Conservation (phyloP, 2,329 filamentous ascomycete genomes). For the Ambrosiella beaveri region DNA sequence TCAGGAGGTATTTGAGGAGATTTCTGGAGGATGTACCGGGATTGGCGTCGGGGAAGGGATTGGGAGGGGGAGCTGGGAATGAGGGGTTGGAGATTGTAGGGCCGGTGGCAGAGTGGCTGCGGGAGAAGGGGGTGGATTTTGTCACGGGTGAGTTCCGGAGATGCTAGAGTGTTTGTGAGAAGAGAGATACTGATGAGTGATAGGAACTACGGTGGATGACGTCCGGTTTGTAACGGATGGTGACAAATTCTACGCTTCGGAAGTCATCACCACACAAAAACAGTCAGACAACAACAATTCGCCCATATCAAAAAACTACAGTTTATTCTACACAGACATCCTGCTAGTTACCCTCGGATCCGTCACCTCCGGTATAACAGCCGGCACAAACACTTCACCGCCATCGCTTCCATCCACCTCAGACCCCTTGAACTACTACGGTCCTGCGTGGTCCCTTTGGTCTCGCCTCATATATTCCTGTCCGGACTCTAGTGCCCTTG, state of each 20-base stretch:
- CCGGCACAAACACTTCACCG: slow-evolving; percentile 5
- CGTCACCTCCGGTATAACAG: slow-evolving; percentile 18
- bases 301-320: neutral
- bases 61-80: slow-evolving; percentile 18
- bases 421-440: slow-evolving; percentile 19
- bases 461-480: slow-evolving; percentile 21
- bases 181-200: neutral
- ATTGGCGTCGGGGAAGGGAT: slow-evolving; percentile 17
- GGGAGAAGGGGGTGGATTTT: slow-evolving; percentile 19
- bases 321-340: slow-evolving; percentile 18
- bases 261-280: neutral
- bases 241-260: neutral
- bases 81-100: slow-evolving; percentile 22
- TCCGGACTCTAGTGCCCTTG: slow-evolving; percentile 22
- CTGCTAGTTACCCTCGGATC: slow-evolving; percentile 24
- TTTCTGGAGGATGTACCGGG: slow-evolving; percentile 20
- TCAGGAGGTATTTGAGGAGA: slow-evolving; percentile 21
- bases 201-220: slow-evolving; percentile 4
- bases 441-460: slow-evolving; percentile 26
- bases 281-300: neutral
- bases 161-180: neutral
- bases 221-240: neutral
- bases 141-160: slow-evolving; percentile 3
- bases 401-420: neutral
- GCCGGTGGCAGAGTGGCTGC: slow-evolving; percentile 19